phyloP scores from a whole-genome alignment of 768 basidiomycete genomes.

The Tricholoma flavovirens region DNA sequence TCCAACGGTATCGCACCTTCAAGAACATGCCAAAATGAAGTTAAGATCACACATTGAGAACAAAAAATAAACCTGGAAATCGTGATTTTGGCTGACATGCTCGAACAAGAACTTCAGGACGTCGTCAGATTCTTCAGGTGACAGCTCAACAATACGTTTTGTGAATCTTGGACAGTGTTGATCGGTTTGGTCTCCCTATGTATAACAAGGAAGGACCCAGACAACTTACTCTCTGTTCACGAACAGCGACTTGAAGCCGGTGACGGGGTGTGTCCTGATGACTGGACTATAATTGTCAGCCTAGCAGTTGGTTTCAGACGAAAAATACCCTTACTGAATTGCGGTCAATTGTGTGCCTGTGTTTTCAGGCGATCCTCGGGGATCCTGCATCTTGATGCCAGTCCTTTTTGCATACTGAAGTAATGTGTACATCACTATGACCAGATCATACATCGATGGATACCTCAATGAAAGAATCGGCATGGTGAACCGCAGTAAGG shows the following conservation, averaged over 20 bases:
- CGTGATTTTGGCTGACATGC: constrained; percentile 53
- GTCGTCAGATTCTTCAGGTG: constrained; percentile 46
- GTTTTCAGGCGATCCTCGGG: constrained; percentile 51
- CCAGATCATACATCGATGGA: background rate
- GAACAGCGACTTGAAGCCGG: constrained; percentile 52
- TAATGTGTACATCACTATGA: background rate
- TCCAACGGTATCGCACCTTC: constrained; percentile 49
- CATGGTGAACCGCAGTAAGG: constrained; percentile 50
- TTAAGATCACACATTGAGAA: background rate
- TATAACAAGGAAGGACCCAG: background rate
- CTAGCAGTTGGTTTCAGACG: background rate
- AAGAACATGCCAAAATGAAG: constrained; percentile 2
- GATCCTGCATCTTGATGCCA: constrained; percentile 29
- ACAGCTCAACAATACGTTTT: constrained; percentile 46
- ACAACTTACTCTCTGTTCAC: constrained; percentile 43
- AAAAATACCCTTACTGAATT: constrained; percentile 35
- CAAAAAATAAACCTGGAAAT: constrained; percentile 34
- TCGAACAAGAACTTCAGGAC: constrained; percentile 43
- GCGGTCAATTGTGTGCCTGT: constrained; percentile 41
- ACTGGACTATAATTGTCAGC: constrained; percentile 31
- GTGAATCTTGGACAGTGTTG: constrained; percentile 38
- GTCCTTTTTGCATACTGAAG: constrained; percentile 25
- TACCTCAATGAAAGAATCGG: constrained; percentile 35
- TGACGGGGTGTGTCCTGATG: constrained; percentile 53
- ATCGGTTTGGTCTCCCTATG: background rate